Base-by-base conservation (phyloP, 2,329 filamentous ascomycete species). In the Apiospora aurea region DNA sequence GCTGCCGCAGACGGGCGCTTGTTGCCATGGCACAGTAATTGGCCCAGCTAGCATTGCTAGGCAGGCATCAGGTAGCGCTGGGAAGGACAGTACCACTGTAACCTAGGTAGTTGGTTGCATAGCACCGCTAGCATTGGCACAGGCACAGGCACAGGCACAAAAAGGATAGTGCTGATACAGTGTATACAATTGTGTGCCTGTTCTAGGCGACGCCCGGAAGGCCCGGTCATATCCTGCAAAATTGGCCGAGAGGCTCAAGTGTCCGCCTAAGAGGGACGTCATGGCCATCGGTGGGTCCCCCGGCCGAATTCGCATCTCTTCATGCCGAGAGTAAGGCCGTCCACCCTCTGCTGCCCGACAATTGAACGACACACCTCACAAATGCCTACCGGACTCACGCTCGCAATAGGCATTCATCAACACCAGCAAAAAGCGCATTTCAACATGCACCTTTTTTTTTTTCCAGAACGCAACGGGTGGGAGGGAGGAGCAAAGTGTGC, bases 261-360 rank as follows among this genome's bases (percentile, higher is more conserved):
- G 57, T 41, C 57, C 57, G 57, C 57, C 57, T 64, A 64, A 64
- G 57, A 64, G 57, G 57, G 57, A 64, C 57, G 57, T 64, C 57
- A 64, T 64, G 57, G 66, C n/a, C 34, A 29, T n/a, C 16, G 18
- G 68, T 69, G 68, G 68, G 41, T n/a, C 68, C 13, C 18, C 68
- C 68, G 68, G 68, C 68, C 68, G 68, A 69, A 69, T 69, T 69
- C 26, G 46, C 38, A 13, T 26, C 68, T 41, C 38, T 51, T 69
- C 67, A 69, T 69, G 67, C 67, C 67, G 67, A 69, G 67, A 69
- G 29, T 69, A 47, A 34, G 26, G 67, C 67, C 67, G 67, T 16
- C 67, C 29, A 64, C 57, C 57, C 11, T 41, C 2, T 2, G 18
- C 18, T 41, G 53, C 2, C 57, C 34, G 57, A 18, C 34, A 29